Base-by-base conservation (phyloP, 164 flowering plant species). In the Kalanchoe fedtschenkoi region DNA sequence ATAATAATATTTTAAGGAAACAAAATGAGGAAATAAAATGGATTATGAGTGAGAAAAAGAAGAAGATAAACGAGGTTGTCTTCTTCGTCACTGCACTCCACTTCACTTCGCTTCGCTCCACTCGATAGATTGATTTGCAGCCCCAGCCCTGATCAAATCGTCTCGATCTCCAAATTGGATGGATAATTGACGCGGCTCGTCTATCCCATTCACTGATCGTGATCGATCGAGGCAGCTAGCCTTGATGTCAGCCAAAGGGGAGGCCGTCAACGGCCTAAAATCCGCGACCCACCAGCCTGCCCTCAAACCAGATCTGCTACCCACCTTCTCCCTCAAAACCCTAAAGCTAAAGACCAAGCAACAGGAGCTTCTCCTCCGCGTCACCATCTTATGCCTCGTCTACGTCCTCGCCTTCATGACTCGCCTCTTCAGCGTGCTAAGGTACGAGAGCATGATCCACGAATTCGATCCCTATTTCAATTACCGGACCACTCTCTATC, bases 401-500 rank as follows among this genome's bases (percentile, higher is more conserved):
- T 93, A 90, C 70, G 61, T 88, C 42, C 56, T 93, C 7, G 97
- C 98, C 4, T 93, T 93, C 77, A 74, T 82, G 61, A 78, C 86
- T 9, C 83, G 98, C 3, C 74, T 93, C 46, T 93, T 93, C 71
- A 83, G 89, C 60, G 96, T 93, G 22, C 87, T 93, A 24, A 85
- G 96, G 1, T 90, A 93, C 56, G 98, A 90, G 82, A 77, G 84
- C 63, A 93, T 93, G 98, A 93, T 93, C 85, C 98, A 90, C 61
- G 98, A 93, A 61, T 93, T 90, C 68, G 98, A 93, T 60, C 98
- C 98, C 1, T 93, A 90, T 65, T 93, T 93, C 86, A 93, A 93
- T 64, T 93, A 93, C 70, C 70, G 98, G 14, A 87, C 96, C 14
- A 93, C 98, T 2, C 66, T 88, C 34, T 59, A 59, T 21, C 26